Evolutionary conservation across 208 protist genomes (phyloP).

Genomic region (Herpetomonas tarakana): DNA sequence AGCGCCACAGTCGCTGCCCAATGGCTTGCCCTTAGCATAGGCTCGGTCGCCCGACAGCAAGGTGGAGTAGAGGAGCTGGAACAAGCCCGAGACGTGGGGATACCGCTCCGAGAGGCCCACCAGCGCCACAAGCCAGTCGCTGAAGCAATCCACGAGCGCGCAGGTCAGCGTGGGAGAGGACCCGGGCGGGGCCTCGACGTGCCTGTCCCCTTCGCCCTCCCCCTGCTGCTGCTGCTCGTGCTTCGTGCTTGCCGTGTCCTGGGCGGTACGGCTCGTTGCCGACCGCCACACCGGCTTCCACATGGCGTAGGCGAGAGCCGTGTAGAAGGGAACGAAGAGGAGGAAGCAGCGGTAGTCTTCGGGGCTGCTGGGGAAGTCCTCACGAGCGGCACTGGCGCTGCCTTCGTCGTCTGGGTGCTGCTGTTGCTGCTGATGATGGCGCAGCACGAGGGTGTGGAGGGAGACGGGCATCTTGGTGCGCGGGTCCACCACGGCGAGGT

Average conservation of each 20-base stretch:
- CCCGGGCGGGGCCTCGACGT: background rate
- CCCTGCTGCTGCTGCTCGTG: too few species aligned
- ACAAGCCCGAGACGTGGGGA: constrained; percentile 4
- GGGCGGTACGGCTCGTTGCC: background rate
- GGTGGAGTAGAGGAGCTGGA: background rate
- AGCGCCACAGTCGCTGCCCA: background rate
- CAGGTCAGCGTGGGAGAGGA: too few species aligned
- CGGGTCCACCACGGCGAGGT: constrained; percentile 5
- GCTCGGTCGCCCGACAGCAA: background rate
- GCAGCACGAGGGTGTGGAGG: background rate
- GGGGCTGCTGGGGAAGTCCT: background rate
- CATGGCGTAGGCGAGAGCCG: background rate
- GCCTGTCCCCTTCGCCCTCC: too few species aligned
- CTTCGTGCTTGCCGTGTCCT: too few species aligned
- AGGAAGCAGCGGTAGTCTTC: constrained; percentile 8
- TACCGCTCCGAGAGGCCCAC: background rate
- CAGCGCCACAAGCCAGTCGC: constrained; percentile 6
- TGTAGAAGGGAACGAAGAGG: constrained; percentile 9
- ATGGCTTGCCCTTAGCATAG: background rate
- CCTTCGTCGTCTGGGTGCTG: background rate
- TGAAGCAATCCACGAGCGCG: background rate
- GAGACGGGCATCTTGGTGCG: background rate
- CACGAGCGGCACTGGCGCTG: background rate
- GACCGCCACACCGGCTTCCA: background rate
- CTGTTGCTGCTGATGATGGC: background rate